Evolutionary conservation across 2,329 filamentous ascomycete species (phyloP), one percentile per base, ranked within the genome.

Genomic region (Alternaria hordeiaustralica): DNA sequence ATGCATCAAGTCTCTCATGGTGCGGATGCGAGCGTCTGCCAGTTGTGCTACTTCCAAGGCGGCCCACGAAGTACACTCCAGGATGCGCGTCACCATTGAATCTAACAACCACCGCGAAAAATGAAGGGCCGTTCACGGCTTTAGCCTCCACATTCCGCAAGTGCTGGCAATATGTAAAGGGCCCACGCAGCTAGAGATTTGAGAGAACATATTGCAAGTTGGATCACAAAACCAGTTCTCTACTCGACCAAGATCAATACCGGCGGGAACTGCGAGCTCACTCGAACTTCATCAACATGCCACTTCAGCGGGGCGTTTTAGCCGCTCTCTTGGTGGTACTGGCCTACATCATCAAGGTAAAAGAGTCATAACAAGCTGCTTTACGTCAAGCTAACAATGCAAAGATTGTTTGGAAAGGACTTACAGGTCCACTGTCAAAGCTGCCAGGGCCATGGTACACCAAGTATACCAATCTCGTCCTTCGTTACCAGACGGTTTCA

Each of bases 401-500:
- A 3, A 20, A 58, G 55, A 8, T 56, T 2, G 25, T 64, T 18
- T 64, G 58, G 64, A 56, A 11, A 18, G 57, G 47, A 3, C 55
- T 49, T 4, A 54, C 26, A 30, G 67, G 64, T 3, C 49, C 65
- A 15, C 20, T 67, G 3, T 58, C 67, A 8, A 66, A 66, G 25
- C 28, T 78, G 7, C 76, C 75, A n/a, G 76, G 76, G 4, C 72
- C 76, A 28, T 75, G 73, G 71, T 69, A 75, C 47, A 70, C 73
- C 0, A 67, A 62, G 30, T 76, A 75, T 49, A 78, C 74, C 6
- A 71, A 75, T 47, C 58, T 76, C 11, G 67, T 71, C 21, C 70
- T 83, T 11, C 80, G 81, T 41, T 67, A 74, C 12, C 74, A 79
- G n/a, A 74, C 77, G 18, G 57, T 82, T 6, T 66, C 67, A 6